Evolutionary conservation across 768 basidiomycete species (phyloP), one percentile per base, ranked within the genome.

Genomic region (Gymnopilus dilepis): DNA sequence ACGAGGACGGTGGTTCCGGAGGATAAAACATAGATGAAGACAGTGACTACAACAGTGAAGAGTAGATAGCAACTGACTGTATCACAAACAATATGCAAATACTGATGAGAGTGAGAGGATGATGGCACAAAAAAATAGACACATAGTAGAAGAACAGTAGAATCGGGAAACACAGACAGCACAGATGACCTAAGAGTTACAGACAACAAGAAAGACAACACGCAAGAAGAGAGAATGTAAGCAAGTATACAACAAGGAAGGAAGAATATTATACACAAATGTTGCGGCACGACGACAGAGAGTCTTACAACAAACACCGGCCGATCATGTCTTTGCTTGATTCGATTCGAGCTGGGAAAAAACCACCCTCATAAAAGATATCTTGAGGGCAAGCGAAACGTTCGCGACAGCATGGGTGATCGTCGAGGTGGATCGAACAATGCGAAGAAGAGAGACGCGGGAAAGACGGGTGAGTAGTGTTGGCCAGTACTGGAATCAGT

Each of bases 401-500:
- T 31, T 50, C 12, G 43, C 4, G 47, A 3, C 17, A 31, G 12
- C 47, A 17, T 4, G 17, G 47, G 28, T 30, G 17, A n/a, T 50
- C 30, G 47, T 15, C 15, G 43, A 22, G 21, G 24, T 9, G 22
- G 8, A 9, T 15, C 24, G 3, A 15, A 28, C 7, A 47, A 15
- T 26, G 17, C 28, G 26, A 31, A 30, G 30, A 31, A 3, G 22
- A 28, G 15, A 26, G n/a, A 19, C 24, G 47, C 17, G 4, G 13
- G 31, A 57, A 19, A 50, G 19, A 60, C 13, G 38, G 28, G 53
- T 11, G 8, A 1, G n/a, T 42, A 4, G 41, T 56, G 53, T 13
- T 24, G 31, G 54, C 22, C 6, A 13, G 17, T 30, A n/a, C 28
- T 50, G 9, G 17, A 50, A 31, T 74, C 64, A 80, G 69, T 79